Percentiles rank a stretch among this genome's conserved stretches.
Evolutionary conservation across 805 yeast species (phyloP).

Genomic region (Pichia cabralensis): DNA sequence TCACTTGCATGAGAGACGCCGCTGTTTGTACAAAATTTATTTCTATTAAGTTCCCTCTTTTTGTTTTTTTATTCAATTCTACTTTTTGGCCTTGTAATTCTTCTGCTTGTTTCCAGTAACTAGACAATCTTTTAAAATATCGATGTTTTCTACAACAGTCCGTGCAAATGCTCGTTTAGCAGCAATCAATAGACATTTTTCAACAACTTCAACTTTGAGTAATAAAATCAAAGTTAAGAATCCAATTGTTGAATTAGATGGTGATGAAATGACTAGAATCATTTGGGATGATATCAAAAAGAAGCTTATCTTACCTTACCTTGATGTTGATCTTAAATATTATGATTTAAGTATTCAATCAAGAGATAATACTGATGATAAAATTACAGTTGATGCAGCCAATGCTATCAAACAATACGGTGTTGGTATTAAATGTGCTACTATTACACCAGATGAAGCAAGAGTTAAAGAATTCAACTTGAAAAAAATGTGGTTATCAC

Average conservation of each 20-base stretch:
- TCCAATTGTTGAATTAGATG: constrained; percentile 73
- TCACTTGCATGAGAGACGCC: too few species aligned
- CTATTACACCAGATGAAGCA: constrained; percentile 76
- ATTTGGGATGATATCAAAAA: constrained; percentile 71
- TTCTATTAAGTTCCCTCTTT: not conserved
- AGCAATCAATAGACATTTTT: constrained; percentile 16
- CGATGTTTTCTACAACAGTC: constrained; percentile 3
- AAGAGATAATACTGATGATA: constrained; percentile 63
- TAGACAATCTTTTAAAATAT: too few species aligned
- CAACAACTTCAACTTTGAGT: constrained; percentile 22
- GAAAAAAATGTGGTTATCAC: constrained; percentile 79
- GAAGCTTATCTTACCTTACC: constrained; percentile 55
- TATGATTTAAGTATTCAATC: constrained; percentile 62
- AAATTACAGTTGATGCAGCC: constrained; percentile 71
- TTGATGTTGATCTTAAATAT: constrained; percentile 66
- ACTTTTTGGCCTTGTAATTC: not conserved
- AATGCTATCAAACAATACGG: constrained; percentile 65
- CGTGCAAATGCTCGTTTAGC: constrained; percentile 8
- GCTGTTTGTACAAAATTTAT: not conserved
- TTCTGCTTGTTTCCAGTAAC: not conserved
- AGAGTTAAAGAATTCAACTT: constrained; percentile 66
- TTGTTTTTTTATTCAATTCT: not conserved
- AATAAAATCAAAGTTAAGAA: constrained; percentile 63
- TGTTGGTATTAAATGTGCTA: constrained; percentile 79
- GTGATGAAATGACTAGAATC: constrained; percentile 82